Evolutionary conservation across 1,139 yeast genomes (phyloP).

Genomic region (Hemisphaericaspora subhashii): DNA sequence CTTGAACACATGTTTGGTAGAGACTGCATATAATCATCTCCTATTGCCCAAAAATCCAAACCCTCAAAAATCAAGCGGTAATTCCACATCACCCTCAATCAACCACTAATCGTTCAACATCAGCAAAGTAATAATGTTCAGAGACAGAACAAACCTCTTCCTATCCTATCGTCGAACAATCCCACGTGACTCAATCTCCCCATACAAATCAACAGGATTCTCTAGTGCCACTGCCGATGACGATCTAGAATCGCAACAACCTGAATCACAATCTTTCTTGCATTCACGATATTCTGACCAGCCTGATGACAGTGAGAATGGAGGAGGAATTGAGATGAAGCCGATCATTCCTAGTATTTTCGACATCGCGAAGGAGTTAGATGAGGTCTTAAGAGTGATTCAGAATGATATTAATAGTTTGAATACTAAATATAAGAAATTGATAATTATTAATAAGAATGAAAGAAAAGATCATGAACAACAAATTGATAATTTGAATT

Average conservation of each 20-base stretch:
- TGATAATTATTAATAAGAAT: slow-evolving; percentile 81
- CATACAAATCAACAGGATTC: neutral
- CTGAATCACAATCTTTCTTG: slow-evolving; percentile 2
- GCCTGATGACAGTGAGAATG: slow-evolving; percentile 8
- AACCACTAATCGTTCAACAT: neutral
- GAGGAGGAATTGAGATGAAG: slow-evolving; percentile 40
- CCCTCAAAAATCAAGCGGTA: neutral
- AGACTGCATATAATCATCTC: too few relatives aligned
- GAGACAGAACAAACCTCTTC: slow-evolving; percentile 72
- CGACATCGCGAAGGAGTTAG: slow-evolving; percentile 72
- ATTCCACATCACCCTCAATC: neutral
- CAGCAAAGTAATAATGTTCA: slow-evolving; percentile 53
- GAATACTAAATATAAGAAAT: slow-evolving; percentile 72
- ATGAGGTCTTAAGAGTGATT: slow-evolving; percentile 53
- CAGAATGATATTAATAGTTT: slow-evolving; percentile 54
- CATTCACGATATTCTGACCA: neutral
- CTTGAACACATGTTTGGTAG: too few relatives aligned
- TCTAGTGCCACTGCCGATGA: slow-evolving; percentile 5
- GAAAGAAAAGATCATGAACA: slow-evolving; percentile 70
- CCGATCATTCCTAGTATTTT: slow-evolving; percentile 76
- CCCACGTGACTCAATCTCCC: slow-evolving; percentile 39
- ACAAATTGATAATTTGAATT: slow-evolving; percentile 72
- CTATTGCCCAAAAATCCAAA: neutral
- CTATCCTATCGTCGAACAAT: slow-evolving; percentile 72
- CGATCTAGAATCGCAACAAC: slow-evolving; percentile 7